Base-by-base conservation (phyloP, 73 alveolate species). In the Diophrys sp. region DNA sequence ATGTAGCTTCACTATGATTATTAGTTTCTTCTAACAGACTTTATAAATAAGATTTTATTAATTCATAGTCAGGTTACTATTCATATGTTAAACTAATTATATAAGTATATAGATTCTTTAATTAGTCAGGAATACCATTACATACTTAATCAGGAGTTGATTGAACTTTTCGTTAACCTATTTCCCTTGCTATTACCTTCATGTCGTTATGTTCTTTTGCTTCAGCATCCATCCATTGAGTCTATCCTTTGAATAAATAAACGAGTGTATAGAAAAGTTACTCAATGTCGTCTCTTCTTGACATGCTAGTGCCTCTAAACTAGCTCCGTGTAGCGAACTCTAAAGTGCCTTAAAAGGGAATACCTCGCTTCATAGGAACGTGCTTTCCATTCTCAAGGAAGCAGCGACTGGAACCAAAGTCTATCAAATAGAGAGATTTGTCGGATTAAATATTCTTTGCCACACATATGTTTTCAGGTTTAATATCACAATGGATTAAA, bases 201-300 rank as follows among this genome's bases (percentile, higher is more conserved):
- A 44, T 44, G 5, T 44, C 5, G n/a, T 44, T 5, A 5, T 44
- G 5, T 5, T 44, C 62, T 44, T 44, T 11, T 44, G 5, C 5
- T 11, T 44, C 18, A 18, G 5, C 18, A 18, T 5, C 5, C n/a
- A 11, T 44, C 62, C 62, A 44, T 18, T 44, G 62, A 44, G 62
- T 5, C 5, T 11, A 5, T 44, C 62, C 62, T 44, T 44, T 44
- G 18, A 11, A 44, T 44, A 44, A 44, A 18, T 44, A 44, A 44
- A 44, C 62, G 5, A 44, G 18, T 11, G 62, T 44, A 18, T 44
- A 44, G 18, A 44, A 44, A 11, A 44, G 18, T 18, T 44, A 44
- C n/a, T 62, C 72, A 2, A 62, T 62, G 29, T 62, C 72, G 72
- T 62, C 72, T 62, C 30, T 62, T 62, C 72, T 62, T 11, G 72